Conservation (phyloP, 495 filamentous ascomycete species). For the Talaromyces trachyspermus region DNA sequence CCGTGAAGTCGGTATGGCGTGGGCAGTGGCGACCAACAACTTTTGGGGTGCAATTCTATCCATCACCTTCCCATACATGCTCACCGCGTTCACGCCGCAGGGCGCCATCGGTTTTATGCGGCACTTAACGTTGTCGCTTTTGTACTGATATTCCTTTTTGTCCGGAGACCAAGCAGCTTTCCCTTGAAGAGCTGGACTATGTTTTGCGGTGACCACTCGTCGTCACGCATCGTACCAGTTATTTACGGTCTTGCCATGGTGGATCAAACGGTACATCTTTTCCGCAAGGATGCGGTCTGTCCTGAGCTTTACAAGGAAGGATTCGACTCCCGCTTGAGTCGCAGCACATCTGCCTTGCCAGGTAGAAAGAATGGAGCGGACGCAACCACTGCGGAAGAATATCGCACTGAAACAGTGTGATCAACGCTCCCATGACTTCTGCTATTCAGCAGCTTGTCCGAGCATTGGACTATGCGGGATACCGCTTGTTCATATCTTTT, state of each 20-base stretch:
- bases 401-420: not conserved
- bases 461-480: too few relatives aligned
- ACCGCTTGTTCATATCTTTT: not conserved
- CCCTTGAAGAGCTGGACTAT: conserved; percentile 51
- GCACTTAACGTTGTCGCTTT: conserved; percentile 57
- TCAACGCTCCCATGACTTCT: not conserved
- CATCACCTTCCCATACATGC: conserved; percentile 58
- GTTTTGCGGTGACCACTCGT: conserved; percentile 47
- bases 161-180: conserved; percentile 60
- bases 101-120: conserved; percentile 57
- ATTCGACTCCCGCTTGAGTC: not conserved
- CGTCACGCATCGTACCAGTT: conserved; percentile 44
- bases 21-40: conserved; percentile 61
- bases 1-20: conserved; percentile 68
- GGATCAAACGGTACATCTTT: conserved; percentile 44
- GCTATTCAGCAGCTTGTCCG: not conserved
- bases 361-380: not conserved
- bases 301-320: conserved; percentile 39
- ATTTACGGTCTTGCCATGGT: conserved; percentile 42
- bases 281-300: conserved; percentile 25
- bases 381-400: not conserved
- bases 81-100: conserved; percentile 38
- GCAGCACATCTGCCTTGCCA: not conserved
- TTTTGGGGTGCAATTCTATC: conserved; percentile 60
- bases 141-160: conserved; percentile 58